Base-by-base conservation (phyloP, 2,329 filamentous ascomycete species). In the Colletotrichum sp. region DNA sequence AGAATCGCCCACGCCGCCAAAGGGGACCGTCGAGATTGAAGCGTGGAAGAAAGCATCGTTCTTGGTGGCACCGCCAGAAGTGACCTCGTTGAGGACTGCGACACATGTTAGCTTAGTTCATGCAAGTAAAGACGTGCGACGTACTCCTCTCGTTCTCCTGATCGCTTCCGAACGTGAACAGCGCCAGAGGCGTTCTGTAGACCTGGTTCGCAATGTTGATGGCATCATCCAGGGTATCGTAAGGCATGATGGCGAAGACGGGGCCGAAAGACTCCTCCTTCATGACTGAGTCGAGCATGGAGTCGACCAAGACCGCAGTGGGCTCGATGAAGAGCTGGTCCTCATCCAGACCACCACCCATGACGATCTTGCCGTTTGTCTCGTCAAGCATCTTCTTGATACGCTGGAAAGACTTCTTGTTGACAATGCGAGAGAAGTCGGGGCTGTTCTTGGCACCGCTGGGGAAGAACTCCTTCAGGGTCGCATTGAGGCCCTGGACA, bases 201-300 rank as follows among this genome's bases (percentile, higher is more conserved):
- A 98, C 91, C 71, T 91, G 87, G 84, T 98, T 96, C 77, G 95
- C 95, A 78, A 96, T 92, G 52, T 89, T 89, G 83, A 99, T 96
- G 66, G 96, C 96, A 81, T 98, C 92, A 79, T 98, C 95, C n/a
- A 98, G 88, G 80, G 92, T 90, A 78, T 95, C 91, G 71, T 95
- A 94, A 0, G 95, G 90, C 70, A 98, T 87, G 78, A 99, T 92
- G 78, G 95, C 93, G 79, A 98, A 95, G 76, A 98, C 89, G n/a
- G 97, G 97, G 8, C 96, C 97, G 83, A 99, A 99, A 59, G 93
- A 95, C 87, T 99, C 97, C 78, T 98, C 92, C 82, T 98, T 90
- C 85, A 98, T 91, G 9, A 93, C 90, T 85, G 98, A 96, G 65
- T 96, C 90, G 32, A 86, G 77, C 18, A 90, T 83, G 77, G 92